Conservation (phyloP, 345 rosid species). For the Turnera subulata region DNA sequence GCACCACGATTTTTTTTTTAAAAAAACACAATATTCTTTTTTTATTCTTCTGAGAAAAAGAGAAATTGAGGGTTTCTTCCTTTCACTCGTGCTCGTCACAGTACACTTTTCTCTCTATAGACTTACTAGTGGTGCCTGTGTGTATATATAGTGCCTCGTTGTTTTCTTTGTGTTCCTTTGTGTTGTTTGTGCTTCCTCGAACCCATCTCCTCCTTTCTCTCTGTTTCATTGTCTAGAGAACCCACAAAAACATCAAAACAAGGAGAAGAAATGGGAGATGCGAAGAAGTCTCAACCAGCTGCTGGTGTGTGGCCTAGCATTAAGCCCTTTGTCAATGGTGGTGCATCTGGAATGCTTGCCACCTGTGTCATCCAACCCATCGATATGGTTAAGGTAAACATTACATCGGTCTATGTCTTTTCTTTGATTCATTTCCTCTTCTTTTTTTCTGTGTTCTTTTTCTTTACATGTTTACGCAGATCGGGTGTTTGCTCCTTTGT, state of each 20-base stretch:
- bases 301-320: constrained; percentile 72
- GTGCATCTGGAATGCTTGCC: constrained; percentile 96
- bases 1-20: too few species aligned
- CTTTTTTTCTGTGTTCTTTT: background rate
- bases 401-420: too few species aligned
- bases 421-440: background rate
- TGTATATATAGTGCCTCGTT: too few species aligned
- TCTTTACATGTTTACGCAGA: background rate
- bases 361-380: constrained; percentile 97
- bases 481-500: background rate
- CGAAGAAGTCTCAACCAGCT: constrained; percentile 52
- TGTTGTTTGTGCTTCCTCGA: too few species aligned
- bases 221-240: background rate
- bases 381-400: constrained; percentile 92
- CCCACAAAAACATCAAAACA: background rate
- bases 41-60: background rate
- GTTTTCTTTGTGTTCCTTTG: too few species aligned
- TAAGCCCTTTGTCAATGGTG: constrained; percentile 95
- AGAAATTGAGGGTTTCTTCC: background rate
- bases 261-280: constrained; percentile 35
- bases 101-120: too few species aligned
- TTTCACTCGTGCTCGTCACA: too few species aligned
- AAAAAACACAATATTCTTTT: too few species aligned
- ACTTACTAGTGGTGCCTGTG: too few species aligned
- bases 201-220: background rate